Percentiles rank a stretch among this genome's conserved stretches.
These are phyloP conservation scores for Talaromyces liani DNA, from an alignment of 495 filamentous ascomycete genomes.

Conservation along the genomic window DNA sequence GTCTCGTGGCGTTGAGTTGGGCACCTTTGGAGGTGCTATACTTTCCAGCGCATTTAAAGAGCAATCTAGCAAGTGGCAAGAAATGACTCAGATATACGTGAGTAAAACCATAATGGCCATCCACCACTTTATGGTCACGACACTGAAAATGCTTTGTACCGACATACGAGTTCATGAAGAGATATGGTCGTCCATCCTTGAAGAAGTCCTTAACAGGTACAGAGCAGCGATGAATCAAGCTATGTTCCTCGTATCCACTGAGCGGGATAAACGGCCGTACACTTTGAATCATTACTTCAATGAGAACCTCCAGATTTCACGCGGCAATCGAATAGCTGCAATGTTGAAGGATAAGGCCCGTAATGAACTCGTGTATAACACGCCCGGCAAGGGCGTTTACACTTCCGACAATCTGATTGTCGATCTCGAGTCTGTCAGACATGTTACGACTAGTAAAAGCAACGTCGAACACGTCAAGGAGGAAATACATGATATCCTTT, in stretches of 20 bases:
- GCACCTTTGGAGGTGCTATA: conserved; percentile 18
- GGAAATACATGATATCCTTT: conserved; percentile 50
- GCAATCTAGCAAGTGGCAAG: conserved; percentile 6
- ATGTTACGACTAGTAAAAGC: conserved; percentile 18
- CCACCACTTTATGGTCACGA: conserved; percentile 29
- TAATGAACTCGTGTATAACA: neutral
- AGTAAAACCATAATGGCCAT: neutral
- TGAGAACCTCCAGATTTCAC: conserved; percentile 24
- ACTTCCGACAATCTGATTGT: conserved; percentile 1
- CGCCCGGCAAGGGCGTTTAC: neutral
- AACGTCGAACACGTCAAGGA: conserved; percentile 40
- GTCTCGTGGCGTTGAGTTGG: conserved; percentile 19
- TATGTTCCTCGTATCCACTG: conserved; percentile 40
- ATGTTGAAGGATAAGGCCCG: neutral
- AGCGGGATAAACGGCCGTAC: conserved; percentile 33
- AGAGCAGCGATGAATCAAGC: conserved; percentile 32
- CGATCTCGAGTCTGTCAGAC: neutral
- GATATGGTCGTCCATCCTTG: conserved; percentile 10
- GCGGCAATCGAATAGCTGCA: conserved; percentile 5
- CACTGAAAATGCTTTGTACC: conserved; percentile 25
- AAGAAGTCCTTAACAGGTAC: conserved; percentile 28
- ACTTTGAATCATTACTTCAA: conserved; percentile 51
- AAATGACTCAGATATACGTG: neutral
- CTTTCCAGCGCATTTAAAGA: conserved; percentile 5
- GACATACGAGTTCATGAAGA: conserved; percentile 1